Conservation (phyloP, 2,329 filamentous ascomycete genomes). For the Tricladium varicosporioides region DNA sequence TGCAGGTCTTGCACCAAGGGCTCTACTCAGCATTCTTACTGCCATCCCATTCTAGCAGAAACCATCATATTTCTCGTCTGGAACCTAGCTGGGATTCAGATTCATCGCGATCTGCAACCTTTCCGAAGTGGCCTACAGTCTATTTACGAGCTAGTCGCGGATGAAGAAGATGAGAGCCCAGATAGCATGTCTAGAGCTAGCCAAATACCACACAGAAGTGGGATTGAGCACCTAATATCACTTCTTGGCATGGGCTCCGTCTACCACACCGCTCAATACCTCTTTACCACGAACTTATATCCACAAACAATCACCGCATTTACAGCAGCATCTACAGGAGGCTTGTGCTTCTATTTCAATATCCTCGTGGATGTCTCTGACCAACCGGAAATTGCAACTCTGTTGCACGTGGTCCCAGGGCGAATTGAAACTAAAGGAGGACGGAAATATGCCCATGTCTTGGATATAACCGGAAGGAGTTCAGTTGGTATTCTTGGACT, state of each 20-base stretch:
- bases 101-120: background rate
- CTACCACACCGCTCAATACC: background rate
- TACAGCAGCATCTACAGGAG: background rate
- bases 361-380: background rate
- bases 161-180: background rate
- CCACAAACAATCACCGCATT: background rate
- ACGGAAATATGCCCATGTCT: background rate
- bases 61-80: background rate
- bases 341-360: background rate
- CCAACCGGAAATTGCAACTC: background rate
- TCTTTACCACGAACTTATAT: background rate
- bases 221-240: background rate
- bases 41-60: background rate
- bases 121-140: background rate
- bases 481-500: background rate
- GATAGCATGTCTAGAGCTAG: background rate
- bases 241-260: background rate
- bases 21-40: background rate
- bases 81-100: background rate
- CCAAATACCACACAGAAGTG: background rate
- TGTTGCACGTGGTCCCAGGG: background rate
- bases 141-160: background rate
- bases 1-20: background rate
- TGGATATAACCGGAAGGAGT: background rate
- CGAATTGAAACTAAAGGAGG: background rate